phyloP scores from a whole-genome alignment of 78 protist species.

The Mantamonas sphyraenae region DNA sequence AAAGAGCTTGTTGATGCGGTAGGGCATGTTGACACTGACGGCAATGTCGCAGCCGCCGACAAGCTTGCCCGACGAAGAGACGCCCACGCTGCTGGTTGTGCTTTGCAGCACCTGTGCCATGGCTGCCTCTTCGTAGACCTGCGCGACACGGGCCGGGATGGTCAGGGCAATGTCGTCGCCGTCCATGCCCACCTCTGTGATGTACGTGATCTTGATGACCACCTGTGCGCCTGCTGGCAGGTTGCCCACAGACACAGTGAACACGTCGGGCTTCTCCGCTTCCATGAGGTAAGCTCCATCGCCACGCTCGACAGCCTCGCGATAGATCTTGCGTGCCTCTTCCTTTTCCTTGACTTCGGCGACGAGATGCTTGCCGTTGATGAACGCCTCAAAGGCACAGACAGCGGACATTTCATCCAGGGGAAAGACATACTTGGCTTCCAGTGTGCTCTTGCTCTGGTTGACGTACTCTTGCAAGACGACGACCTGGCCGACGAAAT shows the following conservation, averaged over 20 bases:
- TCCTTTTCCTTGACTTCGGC: slow-evolving; percentile 77
- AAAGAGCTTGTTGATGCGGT: neutral
- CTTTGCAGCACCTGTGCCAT: slow-evolving; percentile 21
- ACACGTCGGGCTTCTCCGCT: slow-evolving; percentile 70
- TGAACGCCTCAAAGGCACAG: slow-evolving; percentile 69
- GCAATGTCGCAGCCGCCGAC: neutral
- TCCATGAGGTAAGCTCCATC: slow-evolving; percentile 72
- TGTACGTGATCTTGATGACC: slow-evolving; percentile 51
- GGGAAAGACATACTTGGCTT: slow-evolving; percentile 72
- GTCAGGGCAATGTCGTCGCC: slow-evolving; percentile 40
- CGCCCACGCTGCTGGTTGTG: neutral
- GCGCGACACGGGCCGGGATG: slow-evolving; percentile 63
- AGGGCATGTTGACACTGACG: slow-evolving; percentile 23
- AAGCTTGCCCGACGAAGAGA: neutral
- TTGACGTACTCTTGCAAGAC: slow-evolving; percentile 61
- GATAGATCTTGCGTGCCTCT: slow-evolving; percentile 50
- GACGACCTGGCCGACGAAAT: slow-evolving; percentile 53
- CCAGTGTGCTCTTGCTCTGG: slow-evolving; percentile 17
- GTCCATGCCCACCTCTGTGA: slow-evolving; percentile 51
- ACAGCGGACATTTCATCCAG: slow-evolving; percentile 76
- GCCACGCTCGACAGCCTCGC: slow-evolving; percentile 51
- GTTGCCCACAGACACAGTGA: slow-evolving; percentile 67
- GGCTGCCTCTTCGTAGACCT: slow-evolving; percentile 30
- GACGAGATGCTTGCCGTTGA: slow-evolving; percentile 56
- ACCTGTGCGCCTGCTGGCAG: slow-evolving; percentile 55